These are phyloP conservation scores for Backusella liffmaniae DNA, from an alignment of 192 early-diverging fungal species.

Conservation along the genomic window DNA sequence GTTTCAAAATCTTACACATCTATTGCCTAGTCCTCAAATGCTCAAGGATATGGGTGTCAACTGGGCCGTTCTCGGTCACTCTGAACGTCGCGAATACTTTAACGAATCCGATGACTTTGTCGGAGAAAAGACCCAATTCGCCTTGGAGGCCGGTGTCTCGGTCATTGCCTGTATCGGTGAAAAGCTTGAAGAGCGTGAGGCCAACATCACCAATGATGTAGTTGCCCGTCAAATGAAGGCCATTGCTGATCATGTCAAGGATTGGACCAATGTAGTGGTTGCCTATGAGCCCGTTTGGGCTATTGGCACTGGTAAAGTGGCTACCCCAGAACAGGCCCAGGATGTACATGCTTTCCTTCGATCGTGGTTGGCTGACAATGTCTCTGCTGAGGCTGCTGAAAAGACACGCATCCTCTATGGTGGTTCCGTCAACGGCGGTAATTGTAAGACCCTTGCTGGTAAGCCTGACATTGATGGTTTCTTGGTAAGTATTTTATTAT, in stretches of 20 bases:
- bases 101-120: conserved; percentile 84
- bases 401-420: conserved; percentile 95
- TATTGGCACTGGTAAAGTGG: conserved; percentile 98
- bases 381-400: conserved; percentile 82
- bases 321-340: conserved; percentile 93
- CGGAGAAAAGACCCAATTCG: conserved; percentile 88
- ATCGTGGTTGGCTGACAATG: conserved; percentile 80
- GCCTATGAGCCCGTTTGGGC: conserved; percentile 99
- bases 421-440: conserved; percentile 90
- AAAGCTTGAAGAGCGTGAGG: conserved; percentile 93
- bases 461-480: conserved; percentile 97
- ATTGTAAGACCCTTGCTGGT: conserved; percentile 53
- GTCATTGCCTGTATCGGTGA: conserved; percentile 97
- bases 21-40: conserved; percentile 66
- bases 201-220: conserved; percentile 81
- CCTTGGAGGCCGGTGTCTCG: conserved; percentile 81
- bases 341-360: conserved; percentile 92
- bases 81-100: conserved; percentile 95
- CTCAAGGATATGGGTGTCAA: conserved; percentile 93
- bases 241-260: conserved; percentile 70
- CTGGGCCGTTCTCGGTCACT: conserved; percentile 98
- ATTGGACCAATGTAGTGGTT: conserved; percentile 94
- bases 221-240: conserved; percentile 89
- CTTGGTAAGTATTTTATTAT: conserved; percentile 56
- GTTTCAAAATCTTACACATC: background rate